Evolutionary conservation across 192 early-diverging fungal species (phyloP), one percentile per base, ranked within the genome.

Genomic region (Allomyces javanicus): DNA sequence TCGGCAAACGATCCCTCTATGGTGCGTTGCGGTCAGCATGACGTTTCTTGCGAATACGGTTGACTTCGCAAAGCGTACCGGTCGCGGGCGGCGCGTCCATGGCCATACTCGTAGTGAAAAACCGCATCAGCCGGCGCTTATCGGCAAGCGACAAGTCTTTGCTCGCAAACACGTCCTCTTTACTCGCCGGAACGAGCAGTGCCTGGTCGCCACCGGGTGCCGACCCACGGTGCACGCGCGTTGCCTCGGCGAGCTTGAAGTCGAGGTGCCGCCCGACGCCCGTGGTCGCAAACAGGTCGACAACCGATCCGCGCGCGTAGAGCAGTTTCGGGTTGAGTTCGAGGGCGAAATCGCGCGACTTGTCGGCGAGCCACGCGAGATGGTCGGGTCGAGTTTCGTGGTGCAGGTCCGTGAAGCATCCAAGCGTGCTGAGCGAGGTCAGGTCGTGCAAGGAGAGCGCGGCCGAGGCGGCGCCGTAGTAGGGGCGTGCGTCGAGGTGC

Each of bases 121-220:
- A 87, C 69, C 85, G 83, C 94, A 97, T 97, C 71, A 97, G 70
- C 63, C 85, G 81, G 67, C 94, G 78, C 73, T 97, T 97, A 44
- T 95, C 94, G 55, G 89, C 73, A 44, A 95, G 72, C 10, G 74
- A 75, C 17, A 95, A 77, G 22, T 82, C 74, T 23, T 85, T 81
- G 65, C 82, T 87, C 19, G 82, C 78, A 81, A 97, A 97, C 21
- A 97, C 80, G 71, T 95, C 94, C 70, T 92, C 92, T 72, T 93
- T 95, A 62, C 87, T 86, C 22, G 85, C 80, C 0, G 94, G 94
- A 1, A 58, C 50, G 50, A 14, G 50, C 12, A 58, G 17, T 12
- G 50, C 21, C 17, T 58, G 12, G 50, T 14, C 50, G 9, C 17
- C 50, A 9, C 17, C 50, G 2, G 50, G 50, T 21, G 12, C 50